Percentiles rank a stretch among this genome's conserved stretches.
Conservation (phyloP, 441 rosid genomes). For the Populus trichocarpa region DNA sequence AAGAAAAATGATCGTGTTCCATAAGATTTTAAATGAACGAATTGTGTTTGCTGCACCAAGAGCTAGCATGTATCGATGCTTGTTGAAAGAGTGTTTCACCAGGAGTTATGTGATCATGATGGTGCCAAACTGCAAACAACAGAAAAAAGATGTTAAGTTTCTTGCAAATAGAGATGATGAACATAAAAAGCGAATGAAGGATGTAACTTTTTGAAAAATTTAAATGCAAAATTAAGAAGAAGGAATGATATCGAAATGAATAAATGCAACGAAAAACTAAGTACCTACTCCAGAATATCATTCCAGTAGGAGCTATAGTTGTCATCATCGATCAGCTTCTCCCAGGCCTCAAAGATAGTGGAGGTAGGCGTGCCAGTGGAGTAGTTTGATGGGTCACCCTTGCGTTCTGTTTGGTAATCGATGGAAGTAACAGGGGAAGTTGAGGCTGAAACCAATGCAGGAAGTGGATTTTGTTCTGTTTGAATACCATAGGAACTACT, state of each 20-base stretch:
- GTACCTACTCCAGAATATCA: constrained; percentile 50
- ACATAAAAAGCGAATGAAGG: neutral
- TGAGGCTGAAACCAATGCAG: constrained; percentile 38
- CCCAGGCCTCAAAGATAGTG: constrained; percentile 41
- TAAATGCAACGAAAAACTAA: neutral
- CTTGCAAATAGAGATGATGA: neutral
- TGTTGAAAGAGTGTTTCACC: neutral
- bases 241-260: neutral
- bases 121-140: neutral
- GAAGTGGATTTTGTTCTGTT: constrained; percentile 31
- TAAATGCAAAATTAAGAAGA: neutral
- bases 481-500: constrained; percentile 7
- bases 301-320: constrained; percentile 52
- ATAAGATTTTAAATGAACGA: neutral
- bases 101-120: neutral
- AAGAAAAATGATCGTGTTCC: neutral
- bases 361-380: constrained; percentile 21
- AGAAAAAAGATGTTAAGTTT: neutral
- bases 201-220: neutral
- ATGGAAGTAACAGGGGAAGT: constrained; percentile 28
- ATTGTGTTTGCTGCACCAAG: neutral
- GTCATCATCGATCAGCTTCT: constrained; percentile 51
- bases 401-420: constrained; percentile 24
- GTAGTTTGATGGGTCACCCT: constrained; percentile 13
- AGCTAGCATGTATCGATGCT: neutral